Base-by-base conservation (phyloP, 2,329 filamentous ascomycete species). In the Ceratocystis variospora region DNA sequence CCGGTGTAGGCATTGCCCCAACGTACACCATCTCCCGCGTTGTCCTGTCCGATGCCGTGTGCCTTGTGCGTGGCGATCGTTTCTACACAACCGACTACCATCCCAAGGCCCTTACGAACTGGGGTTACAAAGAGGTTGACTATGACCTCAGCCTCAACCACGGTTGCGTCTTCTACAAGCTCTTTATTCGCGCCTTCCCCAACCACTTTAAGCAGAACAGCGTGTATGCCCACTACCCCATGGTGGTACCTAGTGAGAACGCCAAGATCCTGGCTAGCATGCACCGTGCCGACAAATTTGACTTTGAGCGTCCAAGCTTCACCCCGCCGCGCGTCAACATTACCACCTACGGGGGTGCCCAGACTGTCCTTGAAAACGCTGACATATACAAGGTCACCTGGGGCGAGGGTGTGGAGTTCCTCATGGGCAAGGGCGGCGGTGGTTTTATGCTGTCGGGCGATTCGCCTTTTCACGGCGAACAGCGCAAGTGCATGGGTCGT, bases 141-240 rank as follows among this genome's bases (percentile, higher is more conserved):
- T 89, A 87, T 66, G 88, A 95, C 70, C 76, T 86, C 25, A 83
- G 81, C 67, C 76, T 93, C 70, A 88, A 94, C 75, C 86, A 94
- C 72, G 90, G 90, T 61, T 90, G 87, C 70, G 84, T 91, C 12
- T 89, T 93, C 75, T 91, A 92, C 79, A 95, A 94, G 78, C 80
- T 95, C 45, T 87, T 92, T 73, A 78, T 89, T 45, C 83, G 87
- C 4, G 88, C 89, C 0, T 70, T 95, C 79, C 90, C 90, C 0
- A 81, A 88, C 70, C 87, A 90, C 76, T 93, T 92, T 80, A 84
- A 83, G 73, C 76, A 80, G 22, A 86, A 94, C 76, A 91, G 87
- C 0, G 84, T 92, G 65, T 95, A 93, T 69, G 89, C 88, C 0
- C 88, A 92, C 72, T 91, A 87, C 72, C 88, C 86, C n/a, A 84